phyloP scores from a whole-genome alignment of 2,329 filamentous ascomycete genomes.

The Gnomoniopsis smithogilvyi region DNA sequence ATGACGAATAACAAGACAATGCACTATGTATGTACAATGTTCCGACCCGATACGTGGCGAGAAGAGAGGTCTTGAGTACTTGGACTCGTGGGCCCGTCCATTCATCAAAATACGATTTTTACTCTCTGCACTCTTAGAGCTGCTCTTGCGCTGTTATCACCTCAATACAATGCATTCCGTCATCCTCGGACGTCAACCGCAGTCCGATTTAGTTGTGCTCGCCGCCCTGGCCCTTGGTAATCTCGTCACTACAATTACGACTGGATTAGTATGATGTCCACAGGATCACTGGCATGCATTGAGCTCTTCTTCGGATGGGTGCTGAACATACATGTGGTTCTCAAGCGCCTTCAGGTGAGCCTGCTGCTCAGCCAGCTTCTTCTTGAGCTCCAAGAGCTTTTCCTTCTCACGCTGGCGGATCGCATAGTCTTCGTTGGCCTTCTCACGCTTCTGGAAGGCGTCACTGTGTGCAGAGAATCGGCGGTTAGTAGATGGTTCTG shows the following conservation, averaged over 20 bases:
- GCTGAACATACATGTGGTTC: conserved; percentile 71
- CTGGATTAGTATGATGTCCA: conserved; percentile 14
- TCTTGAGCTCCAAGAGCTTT: conserved; percentile 77
- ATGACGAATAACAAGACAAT: conserved; percentile 3
- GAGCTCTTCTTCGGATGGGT: not conserved
- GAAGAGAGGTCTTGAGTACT: not conserved
- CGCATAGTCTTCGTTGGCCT: conserved; percentile 79
- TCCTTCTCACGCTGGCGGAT: conserved; percentile 85
- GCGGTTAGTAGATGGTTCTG: not conserved
- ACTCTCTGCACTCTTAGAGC: not conserved
- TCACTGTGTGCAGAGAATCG: conserved; percentile 55
- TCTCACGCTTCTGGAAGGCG: conserved; percentile 88
- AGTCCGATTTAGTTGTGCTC: conserved; percentile 52
- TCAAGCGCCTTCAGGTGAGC: conserved; percentile 81
- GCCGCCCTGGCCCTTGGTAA: conserved; percentile 70
- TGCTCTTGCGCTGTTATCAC: not conserved
- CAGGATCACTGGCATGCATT: too few species aligned
- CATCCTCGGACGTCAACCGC: not conserved
- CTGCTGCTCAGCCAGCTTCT: conserved; percentile 73
- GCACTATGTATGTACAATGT: conserved; percentile 35
- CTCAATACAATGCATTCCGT: not conserved
- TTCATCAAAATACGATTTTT: not conserved
- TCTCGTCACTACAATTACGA: conserved; percentile 59
- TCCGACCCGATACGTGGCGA: not conserved
- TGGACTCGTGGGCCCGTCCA: not conserved